Conservation (phyloP, 176 grass and related monocot genomes). For the Carex pumila region DNA sequence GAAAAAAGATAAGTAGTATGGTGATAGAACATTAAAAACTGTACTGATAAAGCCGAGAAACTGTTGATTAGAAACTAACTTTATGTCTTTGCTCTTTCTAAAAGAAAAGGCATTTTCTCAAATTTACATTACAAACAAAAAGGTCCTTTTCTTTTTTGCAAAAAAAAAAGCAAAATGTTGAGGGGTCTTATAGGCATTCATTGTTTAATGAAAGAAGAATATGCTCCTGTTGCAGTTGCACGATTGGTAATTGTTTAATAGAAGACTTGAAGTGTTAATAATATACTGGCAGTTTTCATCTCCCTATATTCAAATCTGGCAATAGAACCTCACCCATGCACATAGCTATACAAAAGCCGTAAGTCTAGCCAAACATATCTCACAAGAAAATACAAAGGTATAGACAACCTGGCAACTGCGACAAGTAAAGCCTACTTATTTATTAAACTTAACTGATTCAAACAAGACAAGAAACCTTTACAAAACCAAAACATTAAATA, state of each 20-base stretch:
- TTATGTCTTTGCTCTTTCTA: background rate
- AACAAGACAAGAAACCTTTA: background rate
- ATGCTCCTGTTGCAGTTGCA: background rate
- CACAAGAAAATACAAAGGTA: background rate
- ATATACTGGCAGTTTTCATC: conserved; percentile 22
- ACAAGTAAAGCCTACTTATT: background rate
- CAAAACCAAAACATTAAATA: background rate
- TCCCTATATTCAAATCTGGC: background rate
- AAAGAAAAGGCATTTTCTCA: background rate
- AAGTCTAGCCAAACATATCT: conserved; percentile 14
- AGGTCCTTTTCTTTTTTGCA: background rate
- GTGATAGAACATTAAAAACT: background rate
- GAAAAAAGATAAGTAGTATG: background rate
- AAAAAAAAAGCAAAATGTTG: background rate
- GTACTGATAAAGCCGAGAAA: background rate
- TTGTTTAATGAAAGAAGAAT: background rate
- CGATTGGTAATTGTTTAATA: background rate
- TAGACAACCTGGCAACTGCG: background rate
- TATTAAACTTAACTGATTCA: background rate
- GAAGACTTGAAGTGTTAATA: conserved; percentile 12
- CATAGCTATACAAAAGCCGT: background rate
- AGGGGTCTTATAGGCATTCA: background rate
- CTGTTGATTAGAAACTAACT: background rate
- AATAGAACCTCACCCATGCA: background rate
- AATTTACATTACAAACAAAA: background rate